Percentiles rank a stretch among this genome's conserved stretches.
These are phyloP conservation scores for Uncinocarpus reesii DNA, from an alignment of 2,329 filamentous ascomycete genomes.

Conservation along the genomic window DNA sequence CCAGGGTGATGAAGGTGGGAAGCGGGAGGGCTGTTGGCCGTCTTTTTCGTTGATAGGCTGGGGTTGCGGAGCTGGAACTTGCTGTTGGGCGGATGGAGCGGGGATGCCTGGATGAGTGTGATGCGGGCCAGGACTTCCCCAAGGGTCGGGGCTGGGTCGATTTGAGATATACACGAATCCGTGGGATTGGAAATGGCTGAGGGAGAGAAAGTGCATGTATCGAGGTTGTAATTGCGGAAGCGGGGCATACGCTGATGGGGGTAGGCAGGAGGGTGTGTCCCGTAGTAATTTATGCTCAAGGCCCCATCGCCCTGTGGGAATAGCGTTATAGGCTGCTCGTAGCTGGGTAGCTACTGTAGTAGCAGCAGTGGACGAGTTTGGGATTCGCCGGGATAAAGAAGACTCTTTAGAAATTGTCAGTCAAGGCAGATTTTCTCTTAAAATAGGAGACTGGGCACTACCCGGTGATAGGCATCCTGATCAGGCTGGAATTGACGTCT, in stretches of 20 bases:
- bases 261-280: conserved; percentile 34
- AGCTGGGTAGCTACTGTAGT: conserved; percentile 30
- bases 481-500: no score
- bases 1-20: conserved; percentile 20
- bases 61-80: conserved; percentile 5
- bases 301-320: conserved; percentile 31
- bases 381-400: conserved; percentile 36
- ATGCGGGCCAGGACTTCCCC: conserved; percentile 9
- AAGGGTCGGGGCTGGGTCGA: conserved; percentile 16
- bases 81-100: not conserved
- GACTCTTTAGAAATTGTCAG: conserved; percentile 24
- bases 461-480: conserved; percentile 21
- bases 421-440: not conserved
- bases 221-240: conserved; percentile 26
- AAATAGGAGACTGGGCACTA: conserved; percentile 16
- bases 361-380: conserved; percentile 31
- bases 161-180: conserved; percentile 36
- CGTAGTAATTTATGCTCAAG: conserved; percentile 37
- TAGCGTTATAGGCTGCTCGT: conserved; percentile 29
- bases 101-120: not conserved
- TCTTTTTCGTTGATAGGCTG: not conserved
- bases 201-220: conserved; percentile 36
- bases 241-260: conserved; percentile 25
- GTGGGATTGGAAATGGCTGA: conserved; percentile 32
- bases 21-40: not conserved